Evolutionary conservation across 75 land plant genomes (phyloP).

Genomic region (Larix kaempferi): DNA sequence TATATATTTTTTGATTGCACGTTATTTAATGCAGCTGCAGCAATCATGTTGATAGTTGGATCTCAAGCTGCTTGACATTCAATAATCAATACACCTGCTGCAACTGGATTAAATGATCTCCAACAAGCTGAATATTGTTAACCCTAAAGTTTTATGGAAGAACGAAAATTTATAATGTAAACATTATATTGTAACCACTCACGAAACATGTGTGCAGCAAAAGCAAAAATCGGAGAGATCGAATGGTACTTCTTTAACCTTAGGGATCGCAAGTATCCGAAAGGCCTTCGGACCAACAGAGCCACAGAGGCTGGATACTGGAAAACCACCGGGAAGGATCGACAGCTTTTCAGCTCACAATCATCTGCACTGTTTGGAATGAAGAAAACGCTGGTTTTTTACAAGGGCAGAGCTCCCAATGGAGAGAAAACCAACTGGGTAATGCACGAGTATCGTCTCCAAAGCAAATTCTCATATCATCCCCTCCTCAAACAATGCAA

Average conservation of each 20-base stretch:
- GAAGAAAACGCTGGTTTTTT: slow-evolving; percentile 46
- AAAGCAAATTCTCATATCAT: slow-evolving; percentile 13
- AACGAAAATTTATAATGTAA: too few relatives aligned
- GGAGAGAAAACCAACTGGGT: slow-evolving; percentile 52
- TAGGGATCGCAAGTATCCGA: slow-evolving; percentile 35
- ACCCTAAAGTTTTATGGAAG: too few relatives aligned
- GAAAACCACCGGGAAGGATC: slow-evolving; percentile 42
- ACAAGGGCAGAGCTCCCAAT: slow-evolving; percentile 44
- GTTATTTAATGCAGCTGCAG: too few relatives aligned
- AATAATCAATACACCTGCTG: too few relatives aligned
- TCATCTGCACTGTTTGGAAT: slow-evolving; percentile 21
- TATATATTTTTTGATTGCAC: too few relatives aligned
- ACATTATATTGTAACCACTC: too few relatives aligned
- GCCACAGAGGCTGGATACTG: slow-evolving; percentile 38
- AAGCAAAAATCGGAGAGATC: slow-evolving; percentile 35
- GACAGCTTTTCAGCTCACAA: slow-evolving; percentile 18
- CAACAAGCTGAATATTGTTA: too few relatives aligned
- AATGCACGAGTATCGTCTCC: slow-evolving; percentile 42
- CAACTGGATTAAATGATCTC: too few relatives aligned
- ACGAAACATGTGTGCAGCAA: slow-evolving; percentile 12
- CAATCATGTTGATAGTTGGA: too few relatives aligned
- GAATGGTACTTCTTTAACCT: slow-evolving; percentile 41
- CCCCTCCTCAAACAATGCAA: slow-evolving; percentile 11
- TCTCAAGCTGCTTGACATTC: too few relatives aligned
- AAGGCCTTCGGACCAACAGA: slow-evolving; percentile 37